Evolutionary conservation across 2,329 filamentous ascomycete species (phyloP).

Genomic region (Aureobasidium subglaciale): DNA sequence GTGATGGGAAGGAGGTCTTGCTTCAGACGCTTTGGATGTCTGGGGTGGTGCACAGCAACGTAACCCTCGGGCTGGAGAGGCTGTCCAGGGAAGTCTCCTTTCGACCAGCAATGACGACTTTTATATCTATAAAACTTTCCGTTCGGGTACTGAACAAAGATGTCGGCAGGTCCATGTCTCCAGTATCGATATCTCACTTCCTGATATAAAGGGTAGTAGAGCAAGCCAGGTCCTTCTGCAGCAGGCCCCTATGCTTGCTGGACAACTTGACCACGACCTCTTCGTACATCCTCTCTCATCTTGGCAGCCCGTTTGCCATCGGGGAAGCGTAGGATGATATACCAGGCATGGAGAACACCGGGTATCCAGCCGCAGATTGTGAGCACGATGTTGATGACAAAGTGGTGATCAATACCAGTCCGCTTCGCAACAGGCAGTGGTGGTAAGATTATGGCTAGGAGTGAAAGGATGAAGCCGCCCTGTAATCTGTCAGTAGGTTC

Average conservation of each 20-base stretch:
- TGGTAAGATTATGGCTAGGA: conserved; percentile 80
- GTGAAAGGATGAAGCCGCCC: conserved; percentile 16
- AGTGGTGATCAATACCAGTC: conserved; percentile 72
- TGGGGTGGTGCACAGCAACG: too few species aligned
- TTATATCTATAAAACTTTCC: neutral
- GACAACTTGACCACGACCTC: neutral
- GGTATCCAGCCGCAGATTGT: conserved; percentile 46
- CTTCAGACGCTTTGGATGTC: neutral
- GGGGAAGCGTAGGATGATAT: conserved; percentile 14
- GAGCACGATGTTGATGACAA: conserved; percentile 84
- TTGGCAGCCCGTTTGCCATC: neutral
- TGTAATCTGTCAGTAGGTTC: neutral
- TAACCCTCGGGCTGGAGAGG: neutral
- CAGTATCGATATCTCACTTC: neutral
- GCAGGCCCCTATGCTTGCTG: neutral
- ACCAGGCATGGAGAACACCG: conserved; percentile 15
- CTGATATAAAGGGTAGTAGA: neutral
- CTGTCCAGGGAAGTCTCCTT: neutral
- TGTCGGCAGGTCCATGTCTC: neutral
- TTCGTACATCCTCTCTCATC: neutral
- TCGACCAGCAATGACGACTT: neutral
- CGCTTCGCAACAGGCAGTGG: conserved; percentile 87
- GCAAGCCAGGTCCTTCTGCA: neutral
- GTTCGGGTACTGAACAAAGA: neutral
- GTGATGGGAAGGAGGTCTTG: too few species aligned